Evolutionary conservation across 2,329 filamentous ascomycete genomes (phyloP).

Genomic region (Fragosphaeria purpurea): DNA sequence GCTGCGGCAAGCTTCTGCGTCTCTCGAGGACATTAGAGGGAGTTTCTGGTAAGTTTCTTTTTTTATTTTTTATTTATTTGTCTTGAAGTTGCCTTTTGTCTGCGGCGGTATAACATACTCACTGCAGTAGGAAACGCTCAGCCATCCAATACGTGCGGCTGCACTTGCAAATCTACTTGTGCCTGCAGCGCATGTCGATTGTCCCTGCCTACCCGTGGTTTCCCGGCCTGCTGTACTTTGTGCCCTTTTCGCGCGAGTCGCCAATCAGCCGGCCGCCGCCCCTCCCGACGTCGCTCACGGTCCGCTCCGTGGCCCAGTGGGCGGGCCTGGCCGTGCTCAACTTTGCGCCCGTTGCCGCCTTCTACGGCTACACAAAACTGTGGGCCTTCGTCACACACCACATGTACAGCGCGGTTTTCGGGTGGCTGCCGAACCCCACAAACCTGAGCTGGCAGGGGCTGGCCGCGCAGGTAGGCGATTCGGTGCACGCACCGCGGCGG

Average conservation of each 20-base stretch:
- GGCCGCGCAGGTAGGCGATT: neutral
- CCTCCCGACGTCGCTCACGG: constrained; percentile 27
- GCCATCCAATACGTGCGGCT: constrained; percentile 28
- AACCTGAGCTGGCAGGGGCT: constrained; percentile 6
- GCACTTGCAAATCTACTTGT: constrained; percentile 43
- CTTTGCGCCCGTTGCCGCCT: constrained; percentile 36
- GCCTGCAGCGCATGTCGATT: constrained; percentile 41
- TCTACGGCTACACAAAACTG: constrained; percentile 32
- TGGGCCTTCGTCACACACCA: constrained; percentile 25
- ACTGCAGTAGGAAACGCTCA: constrained; percentile 8
- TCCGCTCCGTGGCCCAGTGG: constrained; percentile 33
- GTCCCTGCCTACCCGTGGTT: constrained; percentile 31
- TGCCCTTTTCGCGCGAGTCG: constrained; percentile 39
- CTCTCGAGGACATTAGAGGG: constrained; percentile 10
- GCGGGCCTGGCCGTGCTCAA: constrained; percentile 30
- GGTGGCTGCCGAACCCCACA: constrained; percentile 25
- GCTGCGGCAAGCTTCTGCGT: constrained; percentile 20
- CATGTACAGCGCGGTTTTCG: constrained; percentile 30
- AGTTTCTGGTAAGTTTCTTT: constrained; percentile 16
- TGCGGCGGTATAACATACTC: no score
- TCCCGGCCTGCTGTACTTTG: constrained; percentile 38
- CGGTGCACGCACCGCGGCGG: constrained; percentile 2
- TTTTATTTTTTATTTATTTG: neutral
- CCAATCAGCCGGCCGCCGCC: constrained; percentile 41
- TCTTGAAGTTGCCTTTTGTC: neutral